Percentiles rank a stretch among this genome's conserved stretches.
Evolutionary conservation across 2,329 filamentous ascomycete genomes (phyloP).

Genomic region (Neodidymelliopsis sp.): DNA sequence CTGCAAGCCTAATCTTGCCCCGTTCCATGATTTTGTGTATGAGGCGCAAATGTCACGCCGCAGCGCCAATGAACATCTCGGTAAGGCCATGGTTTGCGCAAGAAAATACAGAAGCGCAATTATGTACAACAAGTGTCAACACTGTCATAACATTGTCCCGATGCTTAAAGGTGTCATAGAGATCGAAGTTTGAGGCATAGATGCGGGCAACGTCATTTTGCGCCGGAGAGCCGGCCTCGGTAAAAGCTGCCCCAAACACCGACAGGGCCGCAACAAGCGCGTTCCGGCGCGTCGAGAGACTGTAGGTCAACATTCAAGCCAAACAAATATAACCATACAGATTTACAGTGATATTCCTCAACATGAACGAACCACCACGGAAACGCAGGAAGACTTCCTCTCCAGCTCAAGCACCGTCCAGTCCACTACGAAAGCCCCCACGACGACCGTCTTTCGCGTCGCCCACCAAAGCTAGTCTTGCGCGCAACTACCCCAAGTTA

Average conservation of each 20-base stretch:
- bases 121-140: neutral
- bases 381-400: conserved; percentile 48
- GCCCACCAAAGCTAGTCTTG: conserved; percentile 50
- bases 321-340: conserved; percentile 4
- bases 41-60: conserved; percentile 36
- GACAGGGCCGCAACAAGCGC: conserved; percentile 27
- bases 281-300: conserved; percentile 38
- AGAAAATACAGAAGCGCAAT: neutral
- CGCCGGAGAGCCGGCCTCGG: conserved; percentile 37
- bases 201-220: conserved; percentile 43
- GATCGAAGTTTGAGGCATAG: conserved; percentile 12
- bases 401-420: conserved; percentile 29
- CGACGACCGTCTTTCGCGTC: conserved; percentile 49
- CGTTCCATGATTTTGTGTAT: conserved; percentile 29
- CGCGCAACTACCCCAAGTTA: conserved; percentile 49
- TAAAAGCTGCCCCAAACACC: conserved; percentile 27
- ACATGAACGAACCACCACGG: conserved; percentile 43
- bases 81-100: neutral
- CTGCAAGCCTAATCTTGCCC: conserved; percentile 37
- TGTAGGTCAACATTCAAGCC: conserved; percentile 3
- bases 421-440: conserved; percentile 41
- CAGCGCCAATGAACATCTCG: conserved; percentile 26
- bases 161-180: conserved; percentile 1
- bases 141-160: conserved; percentile 13
- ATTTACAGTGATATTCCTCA: neutral